These are phyloP conservation scores for Mycocentrospora acerina DNA, from an alignment of 2,329 filamentous ascomycete genomes.

Conservation along the genomic window DNA sequence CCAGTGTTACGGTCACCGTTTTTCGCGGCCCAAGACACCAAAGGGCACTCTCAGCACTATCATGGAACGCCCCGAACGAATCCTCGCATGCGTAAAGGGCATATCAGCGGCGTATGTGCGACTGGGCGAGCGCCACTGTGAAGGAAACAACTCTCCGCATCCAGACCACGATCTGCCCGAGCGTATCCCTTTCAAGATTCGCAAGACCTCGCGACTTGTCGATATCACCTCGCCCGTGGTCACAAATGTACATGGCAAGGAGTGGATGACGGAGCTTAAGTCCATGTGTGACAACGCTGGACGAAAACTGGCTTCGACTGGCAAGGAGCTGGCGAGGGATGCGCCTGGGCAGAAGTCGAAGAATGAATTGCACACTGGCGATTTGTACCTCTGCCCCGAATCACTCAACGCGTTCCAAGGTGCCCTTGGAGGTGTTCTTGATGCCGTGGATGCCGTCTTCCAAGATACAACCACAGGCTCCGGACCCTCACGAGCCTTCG, in stretches of 20 bases:
- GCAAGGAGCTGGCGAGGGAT: constrained; percentile 72
- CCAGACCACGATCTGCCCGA: constrained; percentile 62
- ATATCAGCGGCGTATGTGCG: constrained; percentile 86
- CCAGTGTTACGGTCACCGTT: constrained; percentile 92
- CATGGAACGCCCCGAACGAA: constrained; percentile 88
- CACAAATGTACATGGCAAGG: constrained; percentile 84
- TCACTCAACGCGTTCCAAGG: constrained; percentile 87
- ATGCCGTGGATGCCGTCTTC: constrained; percentile 87
- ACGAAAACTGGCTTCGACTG: constrained; percentile 71
- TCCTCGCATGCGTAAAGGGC: constrained; percentile 80
- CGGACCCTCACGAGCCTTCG: constrained; percentile 77
- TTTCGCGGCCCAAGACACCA: constrained; percentile 76
- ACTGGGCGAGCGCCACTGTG: constrained; percentile 77
- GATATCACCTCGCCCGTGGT: constrained; percentile 74
- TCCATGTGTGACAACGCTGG: constrained; percentile 82
- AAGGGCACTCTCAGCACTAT: constrained; percentile 74
- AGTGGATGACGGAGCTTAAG: constrained; percentile 92
- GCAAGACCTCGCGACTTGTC: constrained; percentile 73
- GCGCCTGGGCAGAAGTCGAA: constrained; percentile 55
- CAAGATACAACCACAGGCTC: constrained; percentile 47
- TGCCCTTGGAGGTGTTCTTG: constrained; percentile 87
- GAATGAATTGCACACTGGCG: constrained; percentile 76
- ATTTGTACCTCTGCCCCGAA: constrained; percentile 86
- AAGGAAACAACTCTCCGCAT: constrained; percentile 67
- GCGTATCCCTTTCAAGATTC: constrained; percentile 77